A percentile compares a stretch with the other conserved stretches of the same genome.
Evolutionary conservation across 441 rosid genomes (phyloP).

Genomic region (Pelargonium australe): DNA sequence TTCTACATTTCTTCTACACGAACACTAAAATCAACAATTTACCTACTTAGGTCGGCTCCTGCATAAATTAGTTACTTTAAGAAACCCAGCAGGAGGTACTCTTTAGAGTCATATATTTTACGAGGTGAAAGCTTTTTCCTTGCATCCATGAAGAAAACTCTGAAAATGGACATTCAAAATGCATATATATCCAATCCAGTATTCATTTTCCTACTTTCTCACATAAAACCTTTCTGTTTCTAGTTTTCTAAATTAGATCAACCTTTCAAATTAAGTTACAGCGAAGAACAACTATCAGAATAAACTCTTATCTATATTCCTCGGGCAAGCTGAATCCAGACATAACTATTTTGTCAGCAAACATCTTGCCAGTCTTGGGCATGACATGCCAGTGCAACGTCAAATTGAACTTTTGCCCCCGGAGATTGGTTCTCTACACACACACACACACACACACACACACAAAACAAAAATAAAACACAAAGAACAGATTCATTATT

Average conservation of each 20-base stretch:
- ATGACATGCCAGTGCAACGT: slow-evolving; percentile 97
- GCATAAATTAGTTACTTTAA: too few species aligned
- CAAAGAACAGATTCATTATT: slow-evolving; percentile 16
- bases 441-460: not conserved
- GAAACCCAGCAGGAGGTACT: too few species aligned
- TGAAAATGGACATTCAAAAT: too few species aligned
- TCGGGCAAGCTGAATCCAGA: slow-evolving; percentile 78
- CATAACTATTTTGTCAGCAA: slow-evolving; percentile 67
- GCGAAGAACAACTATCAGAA: slow-evolving; percentile 12
- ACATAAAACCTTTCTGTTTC: slow-evolving; percentile 13
- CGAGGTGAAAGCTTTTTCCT: too few species aligned
- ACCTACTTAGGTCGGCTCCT: too few species aligned
- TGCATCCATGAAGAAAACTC: too few species aligned
- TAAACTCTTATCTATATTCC: slow-evolving; percentile 52
- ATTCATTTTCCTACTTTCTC: slow-evolving; percentile 8
- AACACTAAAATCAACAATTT: too few species aligned
- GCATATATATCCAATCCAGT: too few species aligned
- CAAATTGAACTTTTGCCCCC: slow-evolving; percentile 85
- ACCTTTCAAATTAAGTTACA: slow-evolving; percentile 29
- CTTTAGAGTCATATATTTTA: too few species aligned
- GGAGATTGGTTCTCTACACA: slow-evolving; percentile 74
- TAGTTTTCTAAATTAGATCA: slow-evolving; percentile 18
- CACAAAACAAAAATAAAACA: too few species aligned
- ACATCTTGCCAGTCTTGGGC: slow-evolving; percentile 98
- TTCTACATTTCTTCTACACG: too few species aligned